Evolutionary conservation across 371 early-diverging fungal species (phyloP).

Genomic region (Mortierella sp.): DNA sequence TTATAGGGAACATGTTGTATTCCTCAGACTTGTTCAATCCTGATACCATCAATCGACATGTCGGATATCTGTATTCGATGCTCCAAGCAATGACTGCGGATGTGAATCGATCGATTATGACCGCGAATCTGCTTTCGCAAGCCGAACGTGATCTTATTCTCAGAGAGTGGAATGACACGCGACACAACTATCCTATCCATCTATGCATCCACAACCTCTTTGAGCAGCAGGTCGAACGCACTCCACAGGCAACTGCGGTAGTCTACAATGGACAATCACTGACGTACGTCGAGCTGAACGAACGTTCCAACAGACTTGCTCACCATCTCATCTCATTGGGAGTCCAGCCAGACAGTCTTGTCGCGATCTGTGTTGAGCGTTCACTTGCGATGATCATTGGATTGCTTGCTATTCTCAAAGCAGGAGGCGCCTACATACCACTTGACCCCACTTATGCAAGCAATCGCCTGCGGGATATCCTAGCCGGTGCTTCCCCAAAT

Average conservation of each 20-base stretch:
- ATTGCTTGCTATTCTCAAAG: constrained; percentile 11
- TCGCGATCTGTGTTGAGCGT: constrained; percentile 11
- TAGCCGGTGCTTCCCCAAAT: neutral
- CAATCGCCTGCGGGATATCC: neutral
- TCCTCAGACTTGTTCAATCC: no score
- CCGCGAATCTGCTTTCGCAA: neutral
- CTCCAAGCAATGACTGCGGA: neutral
- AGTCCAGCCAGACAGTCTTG: constrained; percentile 8
- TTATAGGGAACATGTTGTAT: no score
- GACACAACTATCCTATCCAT: neutral
- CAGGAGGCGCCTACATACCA: constrained; percentile 17
- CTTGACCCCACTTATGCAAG: constrained; percentile 2
- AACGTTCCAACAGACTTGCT: constrained; percentile 6
- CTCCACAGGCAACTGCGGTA: constrained; percentile 12
- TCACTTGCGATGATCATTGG: constrained; percentile 8
- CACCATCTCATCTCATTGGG: constrained; percentile 5
- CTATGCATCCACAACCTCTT: constrained; percentile 11
- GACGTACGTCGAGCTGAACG: constrained; percentile 15
- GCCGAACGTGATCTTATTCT: neutral
- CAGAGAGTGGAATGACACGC: constrained; percentile 4
- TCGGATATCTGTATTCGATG: neutral
- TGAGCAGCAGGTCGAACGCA: constrained; percentile 2
- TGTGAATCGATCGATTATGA: neutral
- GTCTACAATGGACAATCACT: constrained; percentile 8
- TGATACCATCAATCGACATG: no score